Percentiles rank a stretch among this genome's conserved stretches.
These are phyloP conservation scores for Talaromyces sp. DNA, from an alignment of 2,329 filamentous ascomycete genomes.

Conservation along the genomic window DNA sequence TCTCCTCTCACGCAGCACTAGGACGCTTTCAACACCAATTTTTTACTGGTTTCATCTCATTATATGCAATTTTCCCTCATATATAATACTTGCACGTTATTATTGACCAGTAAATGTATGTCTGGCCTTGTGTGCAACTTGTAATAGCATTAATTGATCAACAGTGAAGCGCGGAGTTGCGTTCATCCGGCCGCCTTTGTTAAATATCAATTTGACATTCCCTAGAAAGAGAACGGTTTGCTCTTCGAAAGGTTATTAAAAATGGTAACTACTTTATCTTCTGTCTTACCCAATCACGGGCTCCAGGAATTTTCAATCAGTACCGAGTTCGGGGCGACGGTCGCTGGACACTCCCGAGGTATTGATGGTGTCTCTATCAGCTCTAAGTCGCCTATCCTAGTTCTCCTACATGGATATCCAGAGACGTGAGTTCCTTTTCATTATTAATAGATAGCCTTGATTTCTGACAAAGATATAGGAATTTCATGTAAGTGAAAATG, in stretches of 20 bases:
- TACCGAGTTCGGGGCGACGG: constrained; percentile 12
- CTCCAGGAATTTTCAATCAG: background rate
- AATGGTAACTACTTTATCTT: background rate
- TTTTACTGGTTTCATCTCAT: background rate
- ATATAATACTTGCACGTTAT: background rate
- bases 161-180: background rate
- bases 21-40: background rate
- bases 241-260: background rate
- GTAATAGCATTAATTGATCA: background rate
- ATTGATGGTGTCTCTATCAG: constrained; percentile 12
- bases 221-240: background rate
- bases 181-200: background rate
- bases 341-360: constrained; percentile 29
- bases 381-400: constrained; percentile 26
- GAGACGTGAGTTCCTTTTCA: constrained; percentile 28
- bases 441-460: background rate
- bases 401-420: constrained; percentile 44
- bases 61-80: background rate
- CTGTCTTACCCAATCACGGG: background rate
- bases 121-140: background rate
- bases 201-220: background rate
- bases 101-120: background rate
- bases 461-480: background rate
- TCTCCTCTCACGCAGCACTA: background rate
- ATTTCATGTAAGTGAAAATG: constrained; percentile 1